Percentiles rank a stretch among this genome's conserved stretches.
Conservation (phyloP, 2,329 filamentous ascomycete genomes). For the Aureobasidium sp. region DNA sequence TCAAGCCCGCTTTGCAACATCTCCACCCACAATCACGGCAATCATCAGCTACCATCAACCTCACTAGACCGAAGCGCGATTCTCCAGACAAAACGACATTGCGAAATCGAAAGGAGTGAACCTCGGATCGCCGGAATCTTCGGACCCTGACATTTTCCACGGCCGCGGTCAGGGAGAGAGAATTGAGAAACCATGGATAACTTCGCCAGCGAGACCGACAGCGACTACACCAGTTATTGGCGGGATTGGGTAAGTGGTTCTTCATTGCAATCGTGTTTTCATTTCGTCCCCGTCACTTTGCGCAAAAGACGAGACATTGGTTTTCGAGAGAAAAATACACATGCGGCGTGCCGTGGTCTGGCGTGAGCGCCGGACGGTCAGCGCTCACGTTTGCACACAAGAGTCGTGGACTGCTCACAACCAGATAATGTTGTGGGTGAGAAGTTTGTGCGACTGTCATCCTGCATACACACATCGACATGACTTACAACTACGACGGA, state of each 20-base stretch:
- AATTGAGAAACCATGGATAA: conserved; percentile 63
- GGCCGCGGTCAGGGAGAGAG: not conserved
- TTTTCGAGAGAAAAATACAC: not conserved
- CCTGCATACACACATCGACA: not conserved
- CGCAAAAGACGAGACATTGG: not conserved
- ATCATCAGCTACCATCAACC: not conserved
- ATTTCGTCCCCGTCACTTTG: not conserved
- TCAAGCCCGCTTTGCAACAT: not conserved
- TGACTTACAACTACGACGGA: not conserved
- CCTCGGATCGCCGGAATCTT: too few species aligned
- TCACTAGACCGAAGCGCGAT: not conserved
- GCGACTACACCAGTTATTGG: conserved; percentile 99
- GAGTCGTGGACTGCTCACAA: not conserved
- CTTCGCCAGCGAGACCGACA: conserved; percentile 95
- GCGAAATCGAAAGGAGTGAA: not conserved
- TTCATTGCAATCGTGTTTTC: not conserved
- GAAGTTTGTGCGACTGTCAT: not conserved
- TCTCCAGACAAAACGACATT: not conserved
- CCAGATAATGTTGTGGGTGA: not conserved
- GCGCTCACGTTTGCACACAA: not conserved
- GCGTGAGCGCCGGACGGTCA: conserved; percentile 2
- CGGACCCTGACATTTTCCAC: not conserved
- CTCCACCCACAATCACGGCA: not conserved
- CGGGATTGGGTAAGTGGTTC: conserved; percentile 80
- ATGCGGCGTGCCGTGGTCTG: not conserved